Percentiles rank a stretch among this genome's conserved stretches.
phyloP scores from a whole-genome alignment of 257 asterid species.

The Scutellaria barbata region DNA sequence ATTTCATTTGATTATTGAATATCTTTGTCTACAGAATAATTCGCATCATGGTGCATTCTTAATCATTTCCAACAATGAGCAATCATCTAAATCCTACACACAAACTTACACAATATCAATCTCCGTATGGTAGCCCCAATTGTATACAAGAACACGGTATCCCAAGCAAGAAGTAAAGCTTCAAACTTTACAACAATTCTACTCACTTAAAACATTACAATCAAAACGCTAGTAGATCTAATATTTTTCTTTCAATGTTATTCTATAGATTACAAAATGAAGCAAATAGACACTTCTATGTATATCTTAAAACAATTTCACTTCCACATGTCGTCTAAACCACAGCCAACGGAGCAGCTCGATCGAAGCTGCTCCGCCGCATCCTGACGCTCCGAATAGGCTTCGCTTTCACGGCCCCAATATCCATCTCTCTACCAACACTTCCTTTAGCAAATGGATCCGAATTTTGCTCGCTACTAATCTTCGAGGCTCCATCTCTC shows the following conservation, averaged over 20 bases:
- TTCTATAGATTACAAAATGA: not conserved
- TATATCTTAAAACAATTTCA: not conserved
- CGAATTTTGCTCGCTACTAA: constrained; percentile 18
- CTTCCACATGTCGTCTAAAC: constrained; percentile 35
- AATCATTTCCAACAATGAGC: too few species aligned
- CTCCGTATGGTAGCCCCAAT: too few species aligned
- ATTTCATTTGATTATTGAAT: too few species aligned
- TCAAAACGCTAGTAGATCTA: not conserved
- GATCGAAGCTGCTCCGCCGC: constrained; percentile 57
- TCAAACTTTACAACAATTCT: not conserved
- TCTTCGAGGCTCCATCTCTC: constrained; percentile 42
- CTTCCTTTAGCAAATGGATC: constrained; percentile 33
- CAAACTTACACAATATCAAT: too few species aligned
- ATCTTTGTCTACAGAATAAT: too few species aligned
- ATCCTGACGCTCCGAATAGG: constrained; percentile 41
- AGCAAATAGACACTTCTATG: not conserved
- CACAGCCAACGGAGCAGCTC: constrained; percentile 50
- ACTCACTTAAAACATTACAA: not conserved
- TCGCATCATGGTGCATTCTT: too few species aligned
- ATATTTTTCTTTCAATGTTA: constrained; percentile 9
- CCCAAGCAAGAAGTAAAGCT: not conserved
- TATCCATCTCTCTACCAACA: constrained; percentile 43
- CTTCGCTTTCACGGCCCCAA: constrained; percentile 46
- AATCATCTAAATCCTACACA: too few species aligned
- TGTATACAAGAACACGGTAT: too few species aligned